Evolutionary conservation across 805 yeast genomes (phyloP), one percentile per base, ranked within the genome.

Genomic region (Teunomyces gatunensis): DNA sequence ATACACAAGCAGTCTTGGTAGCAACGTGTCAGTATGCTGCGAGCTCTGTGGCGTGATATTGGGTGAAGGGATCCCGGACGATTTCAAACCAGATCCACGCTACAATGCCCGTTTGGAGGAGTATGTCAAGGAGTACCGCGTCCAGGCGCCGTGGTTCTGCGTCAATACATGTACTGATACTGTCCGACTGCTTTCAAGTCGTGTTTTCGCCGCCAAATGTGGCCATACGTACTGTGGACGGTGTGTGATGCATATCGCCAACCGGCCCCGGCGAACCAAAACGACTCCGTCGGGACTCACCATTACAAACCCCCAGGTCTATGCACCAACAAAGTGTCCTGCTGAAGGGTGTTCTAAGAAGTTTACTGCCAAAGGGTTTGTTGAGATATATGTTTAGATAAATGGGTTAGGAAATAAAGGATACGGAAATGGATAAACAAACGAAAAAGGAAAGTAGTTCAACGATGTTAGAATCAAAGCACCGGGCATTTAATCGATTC

Each of bases 201-300:
- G 89, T 50, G 77, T 85, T 2, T 89, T 84, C 58, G 74, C 77
- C 15, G 77, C 87, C 0, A 67, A 64, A 34, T 89, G 97, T 70
- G 96, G 96, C 0, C 97, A 89, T 68, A 78, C 83, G 0, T 89
- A 80, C 61, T 89, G 97, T 64, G 97, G 96, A 1, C 66, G 92
- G 36, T 89, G 97, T 66, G 86, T 85, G 18, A 80, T 80, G 53
- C 78, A 82, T 55, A 81, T 85, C n/a, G 77, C 77, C 13, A 74
- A 77, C 55, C 58, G 75, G 44, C 69, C 71, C 57, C 49, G 60
- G 47, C 48, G 50, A n/a, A 43, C 58, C 23, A 47, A 48, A 36
- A 56, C 54, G 36, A 57, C 55, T 18, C 50, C 48, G 36, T 58
- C 54, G n/a, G 47, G 45, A 6, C 39, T 59, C 32, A 51, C 58